Evolutionary conservation across 495 filamentous ascomycete genomes (phyloP), one percentile per base, ranked within the genome.

Genomic region (Tuber borchii): DNA sequence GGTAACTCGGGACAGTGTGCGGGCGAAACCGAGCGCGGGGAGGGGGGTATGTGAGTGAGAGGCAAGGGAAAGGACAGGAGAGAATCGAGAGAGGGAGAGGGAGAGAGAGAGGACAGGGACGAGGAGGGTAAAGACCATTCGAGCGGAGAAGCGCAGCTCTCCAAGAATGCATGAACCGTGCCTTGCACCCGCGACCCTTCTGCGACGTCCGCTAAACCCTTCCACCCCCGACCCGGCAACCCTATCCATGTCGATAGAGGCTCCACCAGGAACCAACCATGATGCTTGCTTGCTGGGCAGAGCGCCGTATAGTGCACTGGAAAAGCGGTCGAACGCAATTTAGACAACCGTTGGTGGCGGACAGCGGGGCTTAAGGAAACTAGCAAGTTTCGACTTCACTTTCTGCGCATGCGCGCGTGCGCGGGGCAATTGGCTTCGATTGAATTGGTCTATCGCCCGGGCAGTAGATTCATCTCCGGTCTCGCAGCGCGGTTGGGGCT

Each of bases 281-380:
- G 56, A 65, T 65, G 56, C 56, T 31, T 65, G 56, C 56, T 17
- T 31, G 56, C 56, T 65, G n/a, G 56, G 56, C 12, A 56, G 22
- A 56, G 51, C 10, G 51, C 51, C n/a, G 51, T 56, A 56, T 17
- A 17, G 56, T 65, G 56, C 56, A 31, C 56, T 79, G 71, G 76
- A 75, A 76, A 78, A 79, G 78, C 78, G 76, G 76, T 79, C 78
- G 78, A 79, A 79, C 76, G 78, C 78, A 79, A 79, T 79, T 79
- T 79, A 74, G 78, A 79, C 78, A 79, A 75, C 78, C 76, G 48
- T 79, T 79, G 78, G 78, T 79, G 77, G 77, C 72, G 77, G 76
- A 75, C 56, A 65, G 56, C 56, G 26, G 56, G 56, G 26, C 51
- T 75, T 70, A 79, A 71, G 76, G 71, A 75, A 79, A 75, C 78